A percentile compares a stretch with the other conserved stretches of the same genome.
phyloP scores from a whole-genome alignment of 2,329 filamentous ascomycete genomes.

The Sporothrix phasma region DNA sequence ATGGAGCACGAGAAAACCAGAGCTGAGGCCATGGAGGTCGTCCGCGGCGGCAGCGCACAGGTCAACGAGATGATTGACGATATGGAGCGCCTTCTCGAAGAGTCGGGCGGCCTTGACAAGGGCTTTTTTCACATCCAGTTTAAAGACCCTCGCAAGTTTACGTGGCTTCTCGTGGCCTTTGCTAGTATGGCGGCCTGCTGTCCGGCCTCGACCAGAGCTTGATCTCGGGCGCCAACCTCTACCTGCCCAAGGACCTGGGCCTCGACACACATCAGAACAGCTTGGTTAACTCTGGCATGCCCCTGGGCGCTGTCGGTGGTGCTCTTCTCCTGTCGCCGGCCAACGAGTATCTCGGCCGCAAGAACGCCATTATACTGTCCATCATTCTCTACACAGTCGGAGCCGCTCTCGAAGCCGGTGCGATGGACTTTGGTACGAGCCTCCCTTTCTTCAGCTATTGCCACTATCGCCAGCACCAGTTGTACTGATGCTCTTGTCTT shows the following conservation, averaged over 20 bases:
- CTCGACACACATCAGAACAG: constrained; percentile 49
- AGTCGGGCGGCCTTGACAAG: constrained; percentile 10
- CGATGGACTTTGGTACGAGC: constrained; percentile 62
- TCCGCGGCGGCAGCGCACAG: not conserved
- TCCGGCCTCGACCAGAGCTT: constrained; percentile 64
- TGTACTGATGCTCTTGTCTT: not conserved
- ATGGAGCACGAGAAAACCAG: constrained; percentile 7
- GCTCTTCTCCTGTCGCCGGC: constrained; percentile 55
- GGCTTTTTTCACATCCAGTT: constrained; percentile 31
- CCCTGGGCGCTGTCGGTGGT: constrained; percentile 60
- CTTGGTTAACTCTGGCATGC: constrained; percentile 61
- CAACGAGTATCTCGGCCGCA: constrained; percentile 58
- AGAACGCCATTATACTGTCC: constrained; percentile 59
- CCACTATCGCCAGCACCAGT: no score
- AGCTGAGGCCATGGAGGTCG: constrained; percentile 4
- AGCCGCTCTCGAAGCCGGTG: constrained; percentile 56
- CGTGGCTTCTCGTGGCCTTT: constrained; percentile 57
- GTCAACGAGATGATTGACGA: constrained; percentile 15
- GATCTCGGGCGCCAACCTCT: constrained; percentile 61
- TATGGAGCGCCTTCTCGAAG: constrained; percentile 13
- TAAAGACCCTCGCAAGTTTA: constrained; percentile 43
- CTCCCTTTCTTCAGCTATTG: constrained; percentile 26
- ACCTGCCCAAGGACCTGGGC: constrained; percentile 48
- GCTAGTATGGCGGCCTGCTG: constrained; percentile 64
- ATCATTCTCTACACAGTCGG: constrained; percentile 61